Base-by-base conservation (phyloP, 2,329 filamentous ascomycete species). In the Talaromyces sp. region DNA sequence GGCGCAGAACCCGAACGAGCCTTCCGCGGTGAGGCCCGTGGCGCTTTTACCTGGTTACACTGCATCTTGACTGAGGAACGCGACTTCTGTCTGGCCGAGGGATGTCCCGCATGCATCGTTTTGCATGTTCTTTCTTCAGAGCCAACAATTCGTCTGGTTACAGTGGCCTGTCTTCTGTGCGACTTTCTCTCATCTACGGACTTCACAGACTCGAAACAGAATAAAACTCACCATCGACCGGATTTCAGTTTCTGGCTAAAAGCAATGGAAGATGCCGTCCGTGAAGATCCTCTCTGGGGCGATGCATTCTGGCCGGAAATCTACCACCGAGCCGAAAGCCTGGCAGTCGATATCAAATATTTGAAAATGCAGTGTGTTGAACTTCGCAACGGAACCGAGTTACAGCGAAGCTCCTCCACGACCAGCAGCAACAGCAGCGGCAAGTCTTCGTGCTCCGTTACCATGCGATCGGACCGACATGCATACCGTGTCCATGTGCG, bases 41-140 rank as follows among this genome's bases (percentile, higher is more conserved):
- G 78, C 60, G 81, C 82, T 1, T 85, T 82, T 65, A 71, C 83
- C 54, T 84, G 81, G 77, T 73, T 85, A 36, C 80, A 84, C 61
- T 84, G 81, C 68, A 83, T 84, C 59, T 68, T 85, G 21, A 74
- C 72, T 10, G 81, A 83, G 53, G 81, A 82, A 62, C 77, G 80
- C 60, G 79, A 84, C 61, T 85, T 81, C 81, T 83, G 80, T 64
- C 71, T 77, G 58, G 82, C 80, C 1, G 70, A 76, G 25, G 81
- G 81, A 25, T 85, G 83, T 67, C 81, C 82, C 33, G 73, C 73
- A 48, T 77, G 75, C 60, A 70, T 76, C 41, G 73, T 76, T 8
- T 65, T 71, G 57, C 70, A 77, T 57, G 73, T 76, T 43, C 64
- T 77, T 15, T 67, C 75, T 57, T 76, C 74, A n/a, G 75, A 77